These are phyloP conservation scores for Salinomyces thailandicus DNA, from an alignment of 2,329 filamentous ascomycete species.

Conservation along the genomic window DNA sequence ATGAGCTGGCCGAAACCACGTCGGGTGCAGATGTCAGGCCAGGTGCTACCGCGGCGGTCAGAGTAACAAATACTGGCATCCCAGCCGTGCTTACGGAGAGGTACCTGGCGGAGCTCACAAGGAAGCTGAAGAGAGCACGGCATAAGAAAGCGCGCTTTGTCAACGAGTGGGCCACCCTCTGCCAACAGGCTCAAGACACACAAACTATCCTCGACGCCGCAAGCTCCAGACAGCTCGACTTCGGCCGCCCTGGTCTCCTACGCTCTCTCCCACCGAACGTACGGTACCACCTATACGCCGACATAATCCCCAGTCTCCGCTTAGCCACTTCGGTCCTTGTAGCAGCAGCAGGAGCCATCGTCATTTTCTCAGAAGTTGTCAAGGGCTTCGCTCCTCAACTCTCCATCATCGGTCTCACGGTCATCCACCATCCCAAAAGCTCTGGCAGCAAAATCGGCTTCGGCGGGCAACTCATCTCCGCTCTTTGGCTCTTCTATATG, in stretches of 20 bases:
- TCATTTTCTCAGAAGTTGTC: constrained; percentile 90
- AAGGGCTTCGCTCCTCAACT: constrained; percentile 69
- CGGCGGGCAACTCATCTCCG: constrained; percentile 72
- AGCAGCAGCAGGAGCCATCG: constrained; percentile 63
- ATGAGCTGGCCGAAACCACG: constrained; percentile 74
- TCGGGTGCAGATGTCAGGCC: constrained; percentile 53
- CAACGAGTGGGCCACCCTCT: constrained; percentile 73
- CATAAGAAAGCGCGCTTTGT: constrained; percentile 75
- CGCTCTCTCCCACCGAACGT: constrained; percentile 63
- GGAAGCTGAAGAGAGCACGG: constrained; percentile 67
- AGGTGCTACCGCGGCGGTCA: constrained; percentile 28
- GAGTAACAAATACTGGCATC: constrained; percentile 18
- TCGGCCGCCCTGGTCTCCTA: constrained; percentile 47
- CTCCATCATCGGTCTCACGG: constrained; percentile 57
- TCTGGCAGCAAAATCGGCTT: constrained; percentile 66
- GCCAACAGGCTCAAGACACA: constrained; percentile 61
- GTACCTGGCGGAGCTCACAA: constrained; percentile 81
- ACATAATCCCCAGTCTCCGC: constrained; percentile 59
- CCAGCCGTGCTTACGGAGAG: constrained; percentile 85
- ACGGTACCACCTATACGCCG: constrained; percentile 66
- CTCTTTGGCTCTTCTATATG: constrained; percentile 93
- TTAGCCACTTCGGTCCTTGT: constrained; percentile 57
- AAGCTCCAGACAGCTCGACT: constrained; percentile 69
- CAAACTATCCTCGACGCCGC: constrained; percentile 78
- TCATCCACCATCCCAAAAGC: constrained; percentile 65